Base-by-base conservation (phyloP, 176 grass and related monocot species). In the Musa troglodytarum region DNA sequence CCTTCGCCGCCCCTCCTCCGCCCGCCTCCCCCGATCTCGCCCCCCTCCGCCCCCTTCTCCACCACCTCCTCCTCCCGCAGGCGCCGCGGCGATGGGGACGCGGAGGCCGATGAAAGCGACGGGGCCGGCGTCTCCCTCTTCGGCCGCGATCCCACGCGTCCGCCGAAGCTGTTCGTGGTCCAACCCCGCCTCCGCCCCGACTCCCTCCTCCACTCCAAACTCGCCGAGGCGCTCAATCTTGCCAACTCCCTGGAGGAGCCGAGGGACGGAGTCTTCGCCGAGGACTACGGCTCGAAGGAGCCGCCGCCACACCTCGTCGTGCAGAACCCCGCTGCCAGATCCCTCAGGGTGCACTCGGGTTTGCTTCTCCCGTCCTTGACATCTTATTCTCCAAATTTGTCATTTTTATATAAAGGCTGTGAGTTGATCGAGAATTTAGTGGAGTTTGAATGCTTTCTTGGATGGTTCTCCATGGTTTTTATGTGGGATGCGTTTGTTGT, bases 211-310 rank as follows among this genome's bases (percentile, higher is more conserved):
- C 67, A 87, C 21, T 87, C 90, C 50, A 93, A 91, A 82, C 94
- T 97, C 61, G 71, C 90, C 54, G 94, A 93, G 88, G 94, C 86
- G 13, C 90, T 97, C 74, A 91, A 89, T 85, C 86, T 97, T 75
- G 90, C 94, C 43, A 93, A 90, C 79, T 97, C 94, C 62, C 86
- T 97, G 23, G 94, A 93, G 77, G 87, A 93, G 83, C 82, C 84
- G 15, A 86, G 94, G 78, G 94, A 97, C n/a, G 86, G 94, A 16
- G 87, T 91, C 87, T 88, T 87, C 50, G 49, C 74, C 26, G 54
- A 61, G 49, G 84, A 86, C 49, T 80, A 85, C 52, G 68, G 68
- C 22, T 71, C 75, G 9, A 91, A 87, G 75, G 72, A 75, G 53
- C 73, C 70, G 63, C 94, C 84, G 23, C 86, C 88, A 8, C 88